These are phyloP conservation scores for Lipomyces chichibuensis DNA, from an alignment of 805 yeast species.

Conservation along the genomic window DNA sequence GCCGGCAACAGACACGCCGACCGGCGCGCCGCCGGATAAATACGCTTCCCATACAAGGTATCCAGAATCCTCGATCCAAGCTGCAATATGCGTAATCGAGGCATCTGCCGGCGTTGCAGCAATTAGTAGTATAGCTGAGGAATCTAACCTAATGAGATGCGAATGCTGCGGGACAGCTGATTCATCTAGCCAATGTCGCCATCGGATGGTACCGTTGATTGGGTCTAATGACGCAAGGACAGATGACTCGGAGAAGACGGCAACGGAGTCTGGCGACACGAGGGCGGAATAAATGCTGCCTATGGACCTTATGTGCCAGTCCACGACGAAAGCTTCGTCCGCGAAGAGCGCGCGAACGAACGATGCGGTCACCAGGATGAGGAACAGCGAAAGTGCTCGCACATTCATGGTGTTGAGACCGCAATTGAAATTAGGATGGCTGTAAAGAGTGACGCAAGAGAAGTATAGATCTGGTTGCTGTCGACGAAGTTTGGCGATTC, in stretches of 20 bases:
- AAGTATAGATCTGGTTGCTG: neutral
- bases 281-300: constrained; percentile 38
- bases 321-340: constrained; percentile 44
- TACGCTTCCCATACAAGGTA: constrained; percentile 29
- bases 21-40: constrained; percentile 25
- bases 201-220: constrained; percentile 38
- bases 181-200: constrained; percentile 39
- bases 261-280: constrained; percentile 28
- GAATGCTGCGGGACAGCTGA: constrained; percentile 15
- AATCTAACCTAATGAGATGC: constrained; percentile 2
- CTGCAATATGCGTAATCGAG: constrained; percentile 19
- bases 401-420: neutral
- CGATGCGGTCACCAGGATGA: constrained; percentile 1
- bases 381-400: neutral
- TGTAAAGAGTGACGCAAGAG: neutral
- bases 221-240: constrained; percentile 38
- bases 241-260: constrained; percentile 35
- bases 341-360: constrained; percentile 40
- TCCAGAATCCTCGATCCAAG: constrained; percentile 20
- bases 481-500: neutral
- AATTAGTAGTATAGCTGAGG: constrained; percentile 14
- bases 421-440: neutral
- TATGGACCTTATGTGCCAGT: constrained; percentile 41
- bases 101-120: constrained; percentile 24
- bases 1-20: constrained; percentile 10